Evolutionary conservation across 1,284 basidiomycete genomes (phyloP), one percentile per base, ranked within the genome.

Genomic region (Trametes polyzona): DNA sequence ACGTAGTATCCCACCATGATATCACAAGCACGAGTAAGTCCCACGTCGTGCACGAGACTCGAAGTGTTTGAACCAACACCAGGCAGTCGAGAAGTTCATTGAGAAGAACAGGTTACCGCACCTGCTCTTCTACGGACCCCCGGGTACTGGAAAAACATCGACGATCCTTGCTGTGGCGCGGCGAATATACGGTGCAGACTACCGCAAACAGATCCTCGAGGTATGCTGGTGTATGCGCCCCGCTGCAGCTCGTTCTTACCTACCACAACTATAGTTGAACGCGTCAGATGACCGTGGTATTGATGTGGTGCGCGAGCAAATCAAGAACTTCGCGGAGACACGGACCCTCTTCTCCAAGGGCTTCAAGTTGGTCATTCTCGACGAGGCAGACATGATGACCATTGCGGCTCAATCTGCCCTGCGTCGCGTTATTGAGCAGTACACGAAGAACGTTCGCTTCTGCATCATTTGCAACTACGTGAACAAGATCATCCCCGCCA

Each of bases 381-480:
- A 99, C 67, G 97, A 99, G 74, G 97, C 97, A 19, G 97, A 99
- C 78, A 97, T 97, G 89, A 99, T 99, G 97, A 99, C 97, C 0
- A 92, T 95, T 62, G 91, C 93, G 39, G 97, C 97, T 0, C 97
- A 99, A 72, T 93, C 95, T 3, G 97, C 97, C 17, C 83, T 99
- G 29, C 89, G 96, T 27, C 90, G 96, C 69, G 92, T 99, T 37
- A 98, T 99, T 62, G 97, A 99, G 74, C 96, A 98, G 67, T 98
- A 98, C 73, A 99, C 97, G 7, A 93, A 91, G 74, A 99, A 99
- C 70, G 97, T 98, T 61, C 88, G 97, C 32, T 99, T 99, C 75
- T 98, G 96, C 76, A 99, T 99, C 68, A 97, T 99, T 62, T 98
- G 97, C 83, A 99, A 99, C 76, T 99, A 99, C 67, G 97, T 99